Evolutionary conservation across 2,329 filamentous ascomycete species (phyloP).

Genomic region (Penicillium olsonii): DNA sequence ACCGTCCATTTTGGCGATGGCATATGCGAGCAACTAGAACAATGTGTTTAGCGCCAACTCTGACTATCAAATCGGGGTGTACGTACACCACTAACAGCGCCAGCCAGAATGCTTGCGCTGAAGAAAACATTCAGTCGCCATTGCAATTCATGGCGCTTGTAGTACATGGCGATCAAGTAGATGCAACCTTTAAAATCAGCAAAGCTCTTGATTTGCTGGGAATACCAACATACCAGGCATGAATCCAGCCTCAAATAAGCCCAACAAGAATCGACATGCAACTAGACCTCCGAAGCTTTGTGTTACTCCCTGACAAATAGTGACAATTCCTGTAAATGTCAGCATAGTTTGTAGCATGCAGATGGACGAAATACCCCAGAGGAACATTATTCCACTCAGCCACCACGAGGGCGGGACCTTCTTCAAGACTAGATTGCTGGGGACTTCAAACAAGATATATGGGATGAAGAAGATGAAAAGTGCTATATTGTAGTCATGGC

Average conservation of each 20-base stretch:
- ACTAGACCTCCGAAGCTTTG: conserved; percentile 42
- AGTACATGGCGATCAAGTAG: conserved; percentile 41
- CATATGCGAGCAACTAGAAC: conserved; percentile 43
- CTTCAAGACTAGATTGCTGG: conserved; percentile 50
- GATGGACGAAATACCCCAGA: conserved; percentile 35
- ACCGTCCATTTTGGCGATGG: conserved; percentile 44
- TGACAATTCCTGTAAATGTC: conserved; percentile 37
- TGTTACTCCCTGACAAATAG: conserved; percentile 47
- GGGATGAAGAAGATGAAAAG: conserved; percentile 50
- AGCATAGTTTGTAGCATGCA: not conserved
- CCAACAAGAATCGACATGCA: conserved; percentile 38
- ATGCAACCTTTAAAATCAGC: conserved; percentile 27
- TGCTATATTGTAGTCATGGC: conserved; percentile 45
- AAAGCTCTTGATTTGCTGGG: too few relatives aligned
- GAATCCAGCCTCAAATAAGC: conserved; percentile 41
- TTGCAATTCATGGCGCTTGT: conserved; percentile 43
- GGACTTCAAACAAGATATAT: conserved; percentile 50
- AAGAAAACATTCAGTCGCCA: conserved; percentile 40
- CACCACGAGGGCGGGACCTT: conserved; percentile 44
- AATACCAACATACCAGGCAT: conserved; percentile 32
- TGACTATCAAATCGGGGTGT: not conserved
- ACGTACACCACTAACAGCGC: conserved; percentile 42
- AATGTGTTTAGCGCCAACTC: not conserved
- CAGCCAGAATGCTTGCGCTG: conserved; percentile 40
- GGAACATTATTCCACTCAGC: conserved; percentile 46